A percentile compares a stretch with the other conserved stretches of the same genome.
These are phyloP conservation scores for Falciphora oryzae DNA, from an alignment of 2,329 filamentous ascomycete species.

Conservation along the genomic window DNA sequence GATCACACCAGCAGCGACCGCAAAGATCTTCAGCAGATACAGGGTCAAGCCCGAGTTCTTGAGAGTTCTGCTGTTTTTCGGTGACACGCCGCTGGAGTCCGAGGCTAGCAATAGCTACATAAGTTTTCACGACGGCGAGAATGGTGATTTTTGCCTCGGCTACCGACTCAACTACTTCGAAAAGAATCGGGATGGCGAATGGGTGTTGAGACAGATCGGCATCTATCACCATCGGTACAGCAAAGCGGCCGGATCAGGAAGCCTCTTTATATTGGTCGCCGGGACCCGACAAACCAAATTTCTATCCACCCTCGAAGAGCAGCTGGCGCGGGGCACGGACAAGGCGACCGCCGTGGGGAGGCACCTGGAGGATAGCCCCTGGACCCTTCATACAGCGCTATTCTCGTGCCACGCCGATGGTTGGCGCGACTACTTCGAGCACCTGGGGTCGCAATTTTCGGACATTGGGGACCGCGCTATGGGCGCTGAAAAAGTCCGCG, in stretches of 20 bases:
- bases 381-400: constrained; percentile 10
- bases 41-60: constrained; percentile 11
- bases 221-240: constrained; percentile 14
- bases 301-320: background rate
- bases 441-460: constrained; percentile 10
- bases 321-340: background rate
- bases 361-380: constrained; percentile 3
- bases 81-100: constrained; percentile 12
- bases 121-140: background rate
- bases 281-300: constrained; percentile 12
- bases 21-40: constrained; percentile 5
- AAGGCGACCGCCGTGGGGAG: background rate
- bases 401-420: constrained; percentile 12
- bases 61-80: constrained; percentile 13
- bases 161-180: constrained; percentile 17
- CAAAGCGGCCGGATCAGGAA: background rate
- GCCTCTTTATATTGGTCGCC: constrained; percentile 12
- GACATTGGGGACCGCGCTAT: constrained; percentile 6
- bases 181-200: constrained; percentile 10
- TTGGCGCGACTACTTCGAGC: constrained; percentile 14
- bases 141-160: background rate
- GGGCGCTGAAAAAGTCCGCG: background rate
- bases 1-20: background rate
- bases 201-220: constrained; percentile 14
- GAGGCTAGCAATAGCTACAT: constrained; percentile 14